Conservation (phyloP, 169 alveolate species). For the Perkinsus chesapeaki region DNA sequence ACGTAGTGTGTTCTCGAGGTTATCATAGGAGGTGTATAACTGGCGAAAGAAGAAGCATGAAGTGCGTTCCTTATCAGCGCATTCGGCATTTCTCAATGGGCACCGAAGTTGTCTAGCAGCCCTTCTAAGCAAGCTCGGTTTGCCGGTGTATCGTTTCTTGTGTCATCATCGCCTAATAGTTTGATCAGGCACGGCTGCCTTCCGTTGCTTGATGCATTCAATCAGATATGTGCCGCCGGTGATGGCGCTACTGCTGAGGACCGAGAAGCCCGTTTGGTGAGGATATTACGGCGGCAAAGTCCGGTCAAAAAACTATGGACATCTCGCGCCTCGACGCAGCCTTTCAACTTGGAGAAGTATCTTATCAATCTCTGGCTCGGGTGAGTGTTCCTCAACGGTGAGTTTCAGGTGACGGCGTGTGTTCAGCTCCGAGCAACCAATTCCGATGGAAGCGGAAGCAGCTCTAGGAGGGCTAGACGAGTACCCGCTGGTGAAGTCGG, state of each 20-base stretch:
- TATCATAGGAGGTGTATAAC: too few species aligned
- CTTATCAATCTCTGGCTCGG: background rate
- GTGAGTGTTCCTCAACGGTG: background rate
- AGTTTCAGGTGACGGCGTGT: background rate
- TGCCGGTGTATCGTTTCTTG: too few species aligned
- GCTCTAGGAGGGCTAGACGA: background rate
- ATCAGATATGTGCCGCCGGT: background rate
- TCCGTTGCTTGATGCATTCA: too few species aligned
- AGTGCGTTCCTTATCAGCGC: too few species aligned
- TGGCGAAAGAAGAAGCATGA: too few species aligned
- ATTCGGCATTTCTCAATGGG: too few species aligned
- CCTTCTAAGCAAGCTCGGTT: too few species aligned
- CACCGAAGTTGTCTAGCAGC: too few species aligned
- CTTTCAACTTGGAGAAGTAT: background rate
- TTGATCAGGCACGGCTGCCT: too few species aligned
- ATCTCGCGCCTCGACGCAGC: background rate
- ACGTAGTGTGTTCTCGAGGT: too few species aligned
- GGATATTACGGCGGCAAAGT: background rate
- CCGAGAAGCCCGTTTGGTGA: background rate
- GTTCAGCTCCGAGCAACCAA: background rate
- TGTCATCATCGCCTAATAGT: too few species aligned
- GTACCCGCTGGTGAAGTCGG: background rate
- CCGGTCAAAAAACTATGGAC: background rate
- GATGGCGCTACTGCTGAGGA: background rate
- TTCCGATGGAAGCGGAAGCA: background rate